These are phyloP conservation scores for Botrytis deweyae DNA, from an alignment of 2,329 filamentous ascomycete genomes.

Conservation along the genomic window DNA sequence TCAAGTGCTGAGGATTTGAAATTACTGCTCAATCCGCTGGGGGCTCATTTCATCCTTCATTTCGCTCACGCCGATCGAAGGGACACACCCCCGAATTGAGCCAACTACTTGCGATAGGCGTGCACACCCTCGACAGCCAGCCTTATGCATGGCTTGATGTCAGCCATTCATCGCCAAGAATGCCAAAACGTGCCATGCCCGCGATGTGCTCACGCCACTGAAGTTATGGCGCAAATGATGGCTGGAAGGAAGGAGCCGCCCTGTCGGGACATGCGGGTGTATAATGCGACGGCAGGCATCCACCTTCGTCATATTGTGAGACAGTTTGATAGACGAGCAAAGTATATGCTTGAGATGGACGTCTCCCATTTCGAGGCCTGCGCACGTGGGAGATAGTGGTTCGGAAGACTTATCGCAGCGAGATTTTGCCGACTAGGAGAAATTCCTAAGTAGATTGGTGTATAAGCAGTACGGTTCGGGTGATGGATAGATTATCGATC, in stretches of 20 bases:
- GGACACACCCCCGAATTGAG: not conserved
- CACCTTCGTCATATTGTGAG: not conserved
- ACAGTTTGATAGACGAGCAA: not conserved
- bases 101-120: not conserved
- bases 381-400: not conserved
- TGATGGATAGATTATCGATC: not conserved
- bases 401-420: not conserved
- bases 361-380: not conserved
- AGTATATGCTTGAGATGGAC: not conserved
- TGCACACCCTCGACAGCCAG: not conserved
- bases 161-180: conserved; percentile 24
- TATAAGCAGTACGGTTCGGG: not conserved
- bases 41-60: not conserved
- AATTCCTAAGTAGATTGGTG: not conserved
- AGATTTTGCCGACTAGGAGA: not conserved
- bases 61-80: not conserved
- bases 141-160: conserved; percentile 1
- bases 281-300: too few species aligned
- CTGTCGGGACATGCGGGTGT: not conserved
- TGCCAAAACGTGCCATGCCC: conserved; percentile 20
- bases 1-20: not conserved
- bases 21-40: not conserved
- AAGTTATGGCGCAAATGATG: not conserved
- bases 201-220: not conserved
- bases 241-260: not conserved